A percentile compares a stretch with the other conserved stretches of the same genome.
phyloP scores from a whole-genome alignment of 73 alveolate genomes.

The Tetrahymena elliotti region DNA sequence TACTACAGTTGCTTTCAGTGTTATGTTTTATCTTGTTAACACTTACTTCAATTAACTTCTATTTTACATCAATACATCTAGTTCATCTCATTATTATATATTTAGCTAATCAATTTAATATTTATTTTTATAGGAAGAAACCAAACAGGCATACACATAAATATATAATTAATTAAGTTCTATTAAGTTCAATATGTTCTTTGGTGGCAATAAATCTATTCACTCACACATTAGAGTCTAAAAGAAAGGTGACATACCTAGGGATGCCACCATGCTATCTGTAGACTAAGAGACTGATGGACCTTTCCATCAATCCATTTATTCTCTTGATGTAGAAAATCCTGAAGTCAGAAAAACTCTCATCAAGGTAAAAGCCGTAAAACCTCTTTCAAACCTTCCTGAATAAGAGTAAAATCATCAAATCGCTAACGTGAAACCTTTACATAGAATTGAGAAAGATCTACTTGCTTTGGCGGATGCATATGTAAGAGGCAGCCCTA shows the following conservation, averaged over 20 bases:
- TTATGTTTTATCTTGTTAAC: neutral
- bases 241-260: neutral
- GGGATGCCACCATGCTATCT: neutral
- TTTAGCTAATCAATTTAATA: neutral
- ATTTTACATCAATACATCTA: neutral
- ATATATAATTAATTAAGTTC: neutral
- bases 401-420: neutral
- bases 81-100: neutral
- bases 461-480: neutral
- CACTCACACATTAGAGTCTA: neutral
- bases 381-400: neutral
- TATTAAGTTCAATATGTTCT: neutral
- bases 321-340: neutral
- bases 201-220: neutral
- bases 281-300: neutral
- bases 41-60: neutral
- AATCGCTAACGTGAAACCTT: neutral
- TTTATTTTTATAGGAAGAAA: neutral
- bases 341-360: neutral
- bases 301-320: neutral
- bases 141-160: neutral
- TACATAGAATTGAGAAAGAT: neutral
- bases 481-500: neutral
- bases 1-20: neutral
- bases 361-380: neutral